phyloP scores from a whole-genome alignment of 2,329 filamentous ascomycete genomes.

The Calycina marina region DNA sequence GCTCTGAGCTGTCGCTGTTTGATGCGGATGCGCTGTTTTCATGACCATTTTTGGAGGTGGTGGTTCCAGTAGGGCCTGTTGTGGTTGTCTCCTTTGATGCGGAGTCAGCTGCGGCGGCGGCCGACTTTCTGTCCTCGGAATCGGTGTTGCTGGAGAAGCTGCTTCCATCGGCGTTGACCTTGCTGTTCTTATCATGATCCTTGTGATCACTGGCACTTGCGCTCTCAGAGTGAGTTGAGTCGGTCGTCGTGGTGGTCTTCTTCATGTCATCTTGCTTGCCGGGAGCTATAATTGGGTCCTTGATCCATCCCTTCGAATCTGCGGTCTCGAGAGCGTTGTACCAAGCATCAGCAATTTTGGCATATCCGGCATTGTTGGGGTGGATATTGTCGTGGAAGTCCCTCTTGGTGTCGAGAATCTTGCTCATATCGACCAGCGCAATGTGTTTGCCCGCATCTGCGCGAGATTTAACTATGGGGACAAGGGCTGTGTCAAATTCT shows the following conservation, averaged over 20 bases:
- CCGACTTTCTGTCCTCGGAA: not conserved
- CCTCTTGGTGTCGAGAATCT: not conserved
- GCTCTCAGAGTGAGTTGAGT: not conserved
- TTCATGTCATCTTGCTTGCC: not conserved
- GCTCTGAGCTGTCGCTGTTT: not conserved
- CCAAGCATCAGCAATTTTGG: slow-evolving; percentile 7
- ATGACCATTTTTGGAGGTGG: not conserved
- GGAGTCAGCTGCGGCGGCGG: not conserved
- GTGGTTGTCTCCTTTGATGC: not conserved
- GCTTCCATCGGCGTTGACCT: not conserved
- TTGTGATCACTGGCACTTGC: too few species aligned
- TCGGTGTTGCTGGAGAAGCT: not conserved
- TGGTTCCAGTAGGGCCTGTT: not conserved
- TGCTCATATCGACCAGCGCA: slow-evolving; percentile 8
- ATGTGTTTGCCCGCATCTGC: slow-evolving; percentile 5
- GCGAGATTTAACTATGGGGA: slow-evolving; percentile 4
- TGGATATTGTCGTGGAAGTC: slow-evolving; percentile 4
- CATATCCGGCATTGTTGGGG: slow-evolving; percentile 8
- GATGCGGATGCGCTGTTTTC: too few species aligned
- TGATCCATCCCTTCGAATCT: slow-evolving; percentile 3
- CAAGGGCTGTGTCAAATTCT: slow-evolving; percentile 8
- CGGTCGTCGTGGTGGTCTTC: not conserved
- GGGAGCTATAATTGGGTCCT: not conserved
- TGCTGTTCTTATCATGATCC: not conserved
- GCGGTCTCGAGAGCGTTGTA: slow-evolving; percentile 2